Evolutionary conservation across 1,284 basidiomycete genomes (phyloP).

Genomic region (Coniophora puteana): DNA sequence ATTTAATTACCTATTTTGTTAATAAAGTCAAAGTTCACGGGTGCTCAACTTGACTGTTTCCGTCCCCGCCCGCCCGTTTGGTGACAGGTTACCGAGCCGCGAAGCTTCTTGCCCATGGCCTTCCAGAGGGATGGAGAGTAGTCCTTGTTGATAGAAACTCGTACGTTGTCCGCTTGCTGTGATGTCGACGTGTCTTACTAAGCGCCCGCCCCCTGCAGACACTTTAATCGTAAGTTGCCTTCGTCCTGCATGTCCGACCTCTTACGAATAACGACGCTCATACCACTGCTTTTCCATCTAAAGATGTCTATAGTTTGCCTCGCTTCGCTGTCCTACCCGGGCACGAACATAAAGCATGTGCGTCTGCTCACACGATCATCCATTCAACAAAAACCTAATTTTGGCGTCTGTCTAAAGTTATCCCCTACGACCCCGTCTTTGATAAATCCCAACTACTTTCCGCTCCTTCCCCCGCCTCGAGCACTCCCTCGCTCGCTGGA

Average conservation of each 20-base stretch:
- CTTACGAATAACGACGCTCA: background rate
- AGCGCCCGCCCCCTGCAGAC: conserved; percentile 26
- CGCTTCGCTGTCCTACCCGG: conserved; percentile 60
- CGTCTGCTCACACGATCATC: conserved; percentile 17
- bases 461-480: too few relatives aligned
- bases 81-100: conserved; percentile 46
- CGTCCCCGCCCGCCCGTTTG: conserved; percentile 4
- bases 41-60: background rate
- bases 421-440: conserved; percentile 57
- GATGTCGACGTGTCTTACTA: background rate
- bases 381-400: background rate
- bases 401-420: conserved; percentile 37
- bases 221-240: conserved; percentile 38
- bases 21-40: background rate
- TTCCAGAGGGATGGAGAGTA: conserved; percentile 61
- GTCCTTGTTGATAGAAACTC: conserved; percentile 74
- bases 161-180: conserved; percentile 27
- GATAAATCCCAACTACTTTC: conserved; percentile 15
- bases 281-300: conserved; percentile 27
- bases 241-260: conserved; percentile 1
- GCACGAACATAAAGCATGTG: conserved; percentile 72
- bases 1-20: background rate
- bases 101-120: conserved; percentile 48
- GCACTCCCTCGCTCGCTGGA: conserved; percentile 6
- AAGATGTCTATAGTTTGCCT: conserved; percentile 63